phyloP scores from a whole-genome alignment of 2,329 filamentous ascomycete species.

The Taxawa tesnikishii region DNA sequence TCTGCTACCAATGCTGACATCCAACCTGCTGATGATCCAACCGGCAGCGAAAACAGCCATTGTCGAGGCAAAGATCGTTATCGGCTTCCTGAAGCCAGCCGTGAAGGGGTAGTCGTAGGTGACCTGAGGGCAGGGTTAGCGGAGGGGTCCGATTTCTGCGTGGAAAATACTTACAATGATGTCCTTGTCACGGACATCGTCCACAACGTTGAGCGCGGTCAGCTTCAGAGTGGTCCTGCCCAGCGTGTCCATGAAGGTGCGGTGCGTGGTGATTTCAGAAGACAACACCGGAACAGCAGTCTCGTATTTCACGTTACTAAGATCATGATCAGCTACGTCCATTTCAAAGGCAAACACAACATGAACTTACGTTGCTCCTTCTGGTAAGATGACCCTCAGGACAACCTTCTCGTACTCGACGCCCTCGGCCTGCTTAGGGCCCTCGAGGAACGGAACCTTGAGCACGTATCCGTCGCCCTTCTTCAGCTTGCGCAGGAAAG shows the following conservation, averaged over 20 bases:
- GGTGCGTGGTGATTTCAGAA: constrained; percentile 52
- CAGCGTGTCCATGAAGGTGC: constrained; percentile 86
- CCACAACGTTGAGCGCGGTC: constrained; percentile 74
- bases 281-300: constrained; percentile 61
- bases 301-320: constrained; percentile 65
- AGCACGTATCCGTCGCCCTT: constrained; percentile 64
- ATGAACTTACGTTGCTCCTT: constrained; percentile 66
- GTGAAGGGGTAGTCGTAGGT: constrained; percentile 73
- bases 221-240: constrained; percentile 75
- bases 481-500: constrained; percentile 56
- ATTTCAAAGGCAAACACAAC: not conserved
- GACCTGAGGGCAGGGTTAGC: constrained; percentile 29
- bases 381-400: constrained; percentile 74
- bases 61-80: constrained; percentile 65
- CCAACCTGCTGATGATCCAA: constrained; percentile 66
- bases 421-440: constrained; percentile 74
- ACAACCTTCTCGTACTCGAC: constrained; percentile 73
- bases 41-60: constrained; percentile 61
- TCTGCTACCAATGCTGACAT: constrained; percentile 63
- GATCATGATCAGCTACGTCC: constrained; percentile 14
- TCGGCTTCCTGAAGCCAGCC: constrained; percentile 71
- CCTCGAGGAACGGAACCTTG: constrained; percentile 86
- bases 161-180: constrained; percentile 44
- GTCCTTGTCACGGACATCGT: constrained; percentile 76
- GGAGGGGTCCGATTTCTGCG: not conserved